Evolutionary conservation across 2,329 filamentous ascomycete genomes (phyloP), one percentile per base, ranked within the genome.

Genomic region (Aspergillus ochraceoroseus): DNA sequence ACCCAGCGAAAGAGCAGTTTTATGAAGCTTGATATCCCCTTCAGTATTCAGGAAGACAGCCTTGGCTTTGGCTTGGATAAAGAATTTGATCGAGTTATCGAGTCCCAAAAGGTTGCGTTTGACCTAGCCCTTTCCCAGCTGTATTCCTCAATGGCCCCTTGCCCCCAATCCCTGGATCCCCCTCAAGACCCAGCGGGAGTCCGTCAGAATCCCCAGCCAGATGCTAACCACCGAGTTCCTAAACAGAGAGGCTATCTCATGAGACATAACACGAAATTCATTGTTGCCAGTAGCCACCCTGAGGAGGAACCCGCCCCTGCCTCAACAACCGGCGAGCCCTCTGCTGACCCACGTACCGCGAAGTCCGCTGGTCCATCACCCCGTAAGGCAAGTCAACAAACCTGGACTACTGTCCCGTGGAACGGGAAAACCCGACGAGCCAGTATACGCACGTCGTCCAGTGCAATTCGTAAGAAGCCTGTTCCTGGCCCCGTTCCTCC

Each of bases 321-420:
- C 20, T 51, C 49, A 19, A 58, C 54, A 20, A 51, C 48, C 20
- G 57, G 59, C 1, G 51, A 57, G 11, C 43, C 55, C 4, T 46
- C 47, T 1, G 30, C 48, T 9, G 58, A 59, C 14, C 57, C 64
- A 31, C 62, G 63, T 63, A 67, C 72, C 15, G 73, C 73, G 14
- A 77, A 79, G 40, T 81, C 82, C 18, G 78, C 76, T 9, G 79
- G 77, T 11, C 82, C 78, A 55, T 87, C 84, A 4, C 80, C 87
- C 19, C 86, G 94, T 58, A 81, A 87, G 56, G 73, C 79, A 3
- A 88, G 87, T 32, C 86, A 87, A 22, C 86, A 94, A 63, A 94
- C 88, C 1, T 95, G 92, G 85, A 92, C 87, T 9, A 92, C 94
- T 4, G 92, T 96, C 67, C 92, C 92, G 11, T 98, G 92, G 92